Conservation (phyloP, 2,329 filamentous ascomycete genomes). For the Cladosporium sp. region DNA sequence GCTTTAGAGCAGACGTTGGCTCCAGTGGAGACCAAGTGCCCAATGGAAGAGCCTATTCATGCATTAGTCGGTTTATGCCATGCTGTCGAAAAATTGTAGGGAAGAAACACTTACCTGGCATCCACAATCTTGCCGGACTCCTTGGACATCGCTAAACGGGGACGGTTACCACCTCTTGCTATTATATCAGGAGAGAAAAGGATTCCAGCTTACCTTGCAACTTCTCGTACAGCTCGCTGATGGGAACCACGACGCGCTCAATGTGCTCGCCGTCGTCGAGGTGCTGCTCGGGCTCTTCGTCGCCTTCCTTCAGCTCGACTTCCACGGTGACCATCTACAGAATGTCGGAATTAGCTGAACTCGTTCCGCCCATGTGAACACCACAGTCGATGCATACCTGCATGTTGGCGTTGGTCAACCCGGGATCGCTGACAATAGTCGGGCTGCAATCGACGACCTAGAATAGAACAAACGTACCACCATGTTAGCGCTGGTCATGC, state of each 20-base stretch:
- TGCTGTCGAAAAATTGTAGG: not conserved
- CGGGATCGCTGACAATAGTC: slow-evolving; percentile 67
- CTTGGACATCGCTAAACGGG: slow-evolving; percentile 36
- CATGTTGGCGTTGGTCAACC: slow-evolving; percentile 63
- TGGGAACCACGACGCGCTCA: slow-evolving; percentile 60
- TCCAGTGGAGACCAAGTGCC: slow-evolving; percentile 58
- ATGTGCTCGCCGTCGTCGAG: slow-evolving; percentile 65
- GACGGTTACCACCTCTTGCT: slow-evolving; percentile 27
- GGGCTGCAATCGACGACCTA: slow-evolving; percentile 56
- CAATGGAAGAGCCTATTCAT: slow-evolving; percentile 59
- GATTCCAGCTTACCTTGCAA: slow-evolving; percentile 46
- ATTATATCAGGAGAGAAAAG: not conserved
- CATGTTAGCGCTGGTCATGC: slow-evolving; percentile 42
- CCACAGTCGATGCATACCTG: slow-evolving; percentile 38
- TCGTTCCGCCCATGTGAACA: not conserved
- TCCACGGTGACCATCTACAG: slow-evolving; percentile 58
- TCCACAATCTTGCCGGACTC: slow-evolving; percentile 57
- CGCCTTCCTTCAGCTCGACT: slow-evolving; percentile 54
- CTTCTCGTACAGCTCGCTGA: slow-evolving; percentile 58
- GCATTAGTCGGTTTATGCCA: not conserved
- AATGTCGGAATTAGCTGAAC: not conserved
- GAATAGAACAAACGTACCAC: slow-evolving; percentile 21
- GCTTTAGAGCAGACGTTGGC: slow-evolving; percentile 34
- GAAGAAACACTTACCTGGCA: slow-evolving; percentile 41
- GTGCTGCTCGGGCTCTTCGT: slow-evolving; percentile 58